These are phyloP conservation scores for Lactarius quietus DNA, from an alignment of 768 basidiomycete genomes.

Conservation along the genomic window DNA sequence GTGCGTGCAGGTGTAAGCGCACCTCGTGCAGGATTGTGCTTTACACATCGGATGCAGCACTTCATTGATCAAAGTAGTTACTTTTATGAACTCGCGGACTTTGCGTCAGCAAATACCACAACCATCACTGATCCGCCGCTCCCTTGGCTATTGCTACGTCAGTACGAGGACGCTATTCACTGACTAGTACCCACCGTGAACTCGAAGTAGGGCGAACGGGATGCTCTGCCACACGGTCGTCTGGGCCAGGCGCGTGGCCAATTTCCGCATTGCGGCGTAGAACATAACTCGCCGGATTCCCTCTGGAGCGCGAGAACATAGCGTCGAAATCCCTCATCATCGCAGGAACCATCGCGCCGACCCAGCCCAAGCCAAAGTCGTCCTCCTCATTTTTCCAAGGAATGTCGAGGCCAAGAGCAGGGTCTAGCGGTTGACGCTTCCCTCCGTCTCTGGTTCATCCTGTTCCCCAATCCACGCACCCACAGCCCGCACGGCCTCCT, in stretches of 20 bases:
- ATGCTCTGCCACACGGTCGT: background rate
- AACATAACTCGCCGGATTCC: slow-evolving; percentile 5
- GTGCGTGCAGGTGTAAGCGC: no score
- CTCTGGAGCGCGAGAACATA: background rate
- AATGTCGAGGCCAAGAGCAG: background rate
- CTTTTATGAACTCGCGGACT: background rate
- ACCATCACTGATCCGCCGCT: background rate
- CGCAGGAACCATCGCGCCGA: slow-evolving; percentile 7
- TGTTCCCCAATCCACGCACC: slow-evolving; percentile 14
- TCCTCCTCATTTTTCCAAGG: background rate
- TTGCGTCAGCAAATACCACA: background rate
- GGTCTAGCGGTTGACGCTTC: background rate
- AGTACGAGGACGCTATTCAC: background rate
- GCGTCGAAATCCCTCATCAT: background rate
- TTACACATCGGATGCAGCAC: no score
- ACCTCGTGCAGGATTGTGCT: no score
- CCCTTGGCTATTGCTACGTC: background rate
- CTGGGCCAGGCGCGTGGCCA: background rate
- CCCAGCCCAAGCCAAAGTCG: background rate
- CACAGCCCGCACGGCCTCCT: slow-evolving; percentile 9
- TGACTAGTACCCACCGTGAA: background rate
- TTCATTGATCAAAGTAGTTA: background rate
- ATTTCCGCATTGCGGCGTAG: background rate
- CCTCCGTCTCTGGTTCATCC: background rate
- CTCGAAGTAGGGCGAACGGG: background rate